Evolutionary conservation across 805 yeast genomes (phyloP).

Genomic region (Candida insectorum): DNA sequence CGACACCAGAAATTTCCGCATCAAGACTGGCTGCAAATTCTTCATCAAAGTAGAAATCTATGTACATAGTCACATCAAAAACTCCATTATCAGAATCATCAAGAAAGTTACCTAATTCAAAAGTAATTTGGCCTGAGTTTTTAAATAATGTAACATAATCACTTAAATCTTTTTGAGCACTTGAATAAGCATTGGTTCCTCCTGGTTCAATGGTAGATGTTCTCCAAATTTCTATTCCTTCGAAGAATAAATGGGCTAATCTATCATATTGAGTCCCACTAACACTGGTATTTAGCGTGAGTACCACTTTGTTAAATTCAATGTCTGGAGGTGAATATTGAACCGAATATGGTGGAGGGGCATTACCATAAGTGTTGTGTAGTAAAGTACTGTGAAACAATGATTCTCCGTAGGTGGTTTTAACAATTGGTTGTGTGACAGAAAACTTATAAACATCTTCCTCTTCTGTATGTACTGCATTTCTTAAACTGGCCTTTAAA

Average conservation of each 20-base stretch:
- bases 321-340: constrained; percentile 42
- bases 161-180: constrained; percentile 62
- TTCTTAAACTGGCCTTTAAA: too few relatives aligned
- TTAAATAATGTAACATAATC: constrained; percentile 50
- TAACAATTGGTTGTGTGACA: too few relatives aligned
- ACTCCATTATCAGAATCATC: constrained; percentile 56
- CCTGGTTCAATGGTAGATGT: constrained; percentile 72
- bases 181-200: constrained; percentile 41
- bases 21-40: background rate
- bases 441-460: too few relatives aligned
- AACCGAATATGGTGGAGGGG: constrained; percentile 49
- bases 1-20: constrained; percentile 11
- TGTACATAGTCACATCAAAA: constrained; percentile 51
- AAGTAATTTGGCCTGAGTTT: constrained; percentile 35
- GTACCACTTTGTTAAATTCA: constrained; percentile 49
- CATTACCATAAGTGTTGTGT: constrained; percentile 49
- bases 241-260: constrained; percentile 58
- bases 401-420: constrained; percentile 24
- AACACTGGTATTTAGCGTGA: constrained; percentile 50
- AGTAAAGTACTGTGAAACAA: constrained; percentile 41
- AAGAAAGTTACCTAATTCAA: constrained; percentile 65
- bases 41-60: constrained; percentile 46
- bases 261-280: constrained; percentile 65
- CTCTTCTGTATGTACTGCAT: too few relatives aligned
- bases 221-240: constrained; percentile 74